These are phyloP conservation scores for Corchorus olitorius DNA, from an alignment of 345 rosid species.

Conservation along the genomic window DNA sequence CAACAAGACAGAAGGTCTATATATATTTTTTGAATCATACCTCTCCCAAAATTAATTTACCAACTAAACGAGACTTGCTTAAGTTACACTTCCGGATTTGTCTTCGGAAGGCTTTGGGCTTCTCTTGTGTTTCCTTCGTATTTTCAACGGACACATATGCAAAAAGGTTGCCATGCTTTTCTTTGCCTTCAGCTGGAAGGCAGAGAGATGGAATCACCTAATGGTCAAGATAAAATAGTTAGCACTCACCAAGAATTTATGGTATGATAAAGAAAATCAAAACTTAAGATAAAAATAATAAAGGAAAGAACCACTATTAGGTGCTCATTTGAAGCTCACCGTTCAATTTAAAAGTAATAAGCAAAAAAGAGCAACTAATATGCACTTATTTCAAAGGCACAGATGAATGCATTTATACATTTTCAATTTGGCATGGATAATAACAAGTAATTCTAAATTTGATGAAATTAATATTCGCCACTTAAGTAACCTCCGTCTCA, in stretches of 20 bases:
- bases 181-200: constrained; percentile 38
- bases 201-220: constrained; percentile 84
- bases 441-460: too few species aligned
- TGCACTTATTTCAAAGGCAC: neutral
- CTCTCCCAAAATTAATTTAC: constrained; percentile 73
- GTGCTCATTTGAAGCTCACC: neutral
- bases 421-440: too few species aligned
- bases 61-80: constrained; percentile 56
- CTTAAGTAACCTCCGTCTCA: too few species aligned
- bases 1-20: neutral
- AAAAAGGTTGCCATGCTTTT: constrained; percentile 41
- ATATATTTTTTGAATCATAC: constrained; percentile 33
- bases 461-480: too few species aligned
- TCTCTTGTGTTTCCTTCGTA: constrained; percentile 31
- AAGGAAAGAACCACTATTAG: neutral
- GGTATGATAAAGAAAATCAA: neutral
- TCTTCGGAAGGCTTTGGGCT: constrained; percentile 44
- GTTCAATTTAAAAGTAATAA: neutral
- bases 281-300: neutral
- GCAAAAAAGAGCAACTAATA: neutral
- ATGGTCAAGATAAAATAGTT: constrained; percentile 18
- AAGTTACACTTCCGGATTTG: constrained; percentile 74
- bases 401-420: neutral
- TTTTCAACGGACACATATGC: constrained; percentile 73
- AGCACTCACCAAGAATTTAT: neutral